phyloP scores from a whole-genome alignment of 345 rosid species.

The Sonneratia alba region DNA sequence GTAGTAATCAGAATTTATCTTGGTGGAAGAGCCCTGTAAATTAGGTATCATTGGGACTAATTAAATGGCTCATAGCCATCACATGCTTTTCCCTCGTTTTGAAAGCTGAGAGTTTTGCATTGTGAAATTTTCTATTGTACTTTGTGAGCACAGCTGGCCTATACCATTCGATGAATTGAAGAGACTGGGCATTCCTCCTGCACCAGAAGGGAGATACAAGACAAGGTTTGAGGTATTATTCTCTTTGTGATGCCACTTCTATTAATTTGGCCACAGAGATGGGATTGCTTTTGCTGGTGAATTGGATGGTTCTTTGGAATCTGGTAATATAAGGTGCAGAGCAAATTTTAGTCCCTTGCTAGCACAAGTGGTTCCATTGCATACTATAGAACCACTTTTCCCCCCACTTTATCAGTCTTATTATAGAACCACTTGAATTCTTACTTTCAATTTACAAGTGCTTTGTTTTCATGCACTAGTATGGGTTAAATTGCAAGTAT shows the following conservation, averaged over 20 bases:
- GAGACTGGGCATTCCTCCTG: constrained; percentile 81
- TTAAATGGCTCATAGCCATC: not conserved
- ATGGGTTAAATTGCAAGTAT: not conserved
- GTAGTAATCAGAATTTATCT: not conserved
- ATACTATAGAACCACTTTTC: not conserved
- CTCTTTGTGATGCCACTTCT: not conserved
- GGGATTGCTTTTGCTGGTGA: not conserved
- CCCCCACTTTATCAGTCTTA: too few relatives aligned
- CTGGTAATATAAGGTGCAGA: not conserved
- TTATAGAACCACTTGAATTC: not conserved
- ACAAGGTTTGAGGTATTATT: constrained; percentile 56
- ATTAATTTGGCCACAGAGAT: not conserved
- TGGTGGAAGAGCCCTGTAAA: not conserved
- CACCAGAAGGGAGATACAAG: constrained; percentile 88
- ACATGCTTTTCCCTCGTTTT: not conserved
- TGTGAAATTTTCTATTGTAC: not conserved
- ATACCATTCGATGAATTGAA: constrained; percentile 73
- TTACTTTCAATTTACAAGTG: not conserved
- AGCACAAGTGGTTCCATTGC: not conserved
- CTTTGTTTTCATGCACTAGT: not conserved
- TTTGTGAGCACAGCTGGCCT: constrained; percentile 43
- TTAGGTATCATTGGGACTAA: not conserved
- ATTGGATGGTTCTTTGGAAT: not conserved
- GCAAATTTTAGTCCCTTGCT: not conserved
- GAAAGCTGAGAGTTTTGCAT: too few relatives aligned